Evolutionary conservation across 2,329 filamentous ascomycete genomes (phyloP).

Genomic region (Claviceps digitariae): DNA sequence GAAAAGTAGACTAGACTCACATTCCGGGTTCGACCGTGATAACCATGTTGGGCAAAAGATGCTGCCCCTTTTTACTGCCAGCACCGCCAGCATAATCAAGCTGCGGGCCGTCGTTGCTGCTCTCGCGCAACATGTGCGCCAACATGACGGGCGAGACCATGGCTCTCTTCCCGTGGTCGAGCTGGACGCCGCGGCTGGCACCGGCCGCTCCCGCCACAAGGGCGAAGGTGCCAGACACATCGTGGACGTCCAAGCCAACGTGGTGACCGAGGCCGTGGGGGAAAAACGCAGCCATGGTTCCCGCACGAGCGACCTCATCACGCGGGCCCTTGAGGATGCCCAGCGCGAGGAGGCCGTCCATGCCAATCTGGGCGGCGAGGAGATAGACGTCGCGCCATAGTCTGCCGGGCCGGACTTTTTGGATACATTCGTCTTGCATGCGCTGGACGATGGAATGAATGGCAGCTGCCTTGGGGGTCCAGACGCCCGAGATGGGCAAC

Average conservation of each 20-base stretch:
- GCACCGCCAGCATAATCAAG: neutral
- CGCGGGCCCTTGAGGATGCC: conserved; percentile 57
- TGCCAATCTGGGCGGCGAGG: conserved; percentile 58
- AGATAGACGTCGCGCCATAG: conserved; percentile 60
- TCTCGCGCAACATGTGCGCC: conserved; percentile 5
- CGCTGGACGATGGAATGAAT: conserved; percentile 66
- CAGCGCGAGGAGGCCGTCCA: conserved; percentile 54
- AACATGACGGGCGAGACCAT: conserved; percentile 24
- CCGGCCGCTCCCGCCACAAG: conserved; percentile 23
- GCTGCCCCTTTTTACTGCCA: conserved; percentile 19
- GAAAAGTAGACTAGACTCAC: conserved; percentile 22
- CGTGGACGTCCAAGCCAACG: conserved; percentile 52
- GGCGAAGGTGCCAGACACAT: conserved; percentile 30
- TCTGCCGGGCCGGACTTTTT: conserved; percentile 52
- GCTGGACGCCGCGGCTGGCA: conserved; percentile 18
- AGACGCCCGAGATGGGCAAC: conserved; percentile 60
- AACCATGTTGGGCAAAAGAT: conserved; percentile 49
- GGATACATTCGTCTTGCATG: conserved; percentile 70
- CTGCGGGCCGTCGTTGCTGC: neutral
- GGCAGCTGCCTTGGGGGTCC: conserved; percentile 52
- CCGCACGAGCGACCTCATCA: conserved; percentile 37
- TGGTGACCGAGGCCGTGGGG: conserved; percentile 54
- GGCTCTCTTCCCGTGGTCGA: conserved; percentile 27
- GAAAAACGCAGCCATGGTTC: conserved; percentile 49
- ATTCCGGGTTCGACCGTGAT: conserved; percentile 71